A percentile compares a stretch with the other conserved stretches of the same genome.
These are phyloP conservation scores for Geosmithia putterillii DNA, from an alignment of 2,329 filamentous ascomycete species.

Conservation along the genomic window DNA sequence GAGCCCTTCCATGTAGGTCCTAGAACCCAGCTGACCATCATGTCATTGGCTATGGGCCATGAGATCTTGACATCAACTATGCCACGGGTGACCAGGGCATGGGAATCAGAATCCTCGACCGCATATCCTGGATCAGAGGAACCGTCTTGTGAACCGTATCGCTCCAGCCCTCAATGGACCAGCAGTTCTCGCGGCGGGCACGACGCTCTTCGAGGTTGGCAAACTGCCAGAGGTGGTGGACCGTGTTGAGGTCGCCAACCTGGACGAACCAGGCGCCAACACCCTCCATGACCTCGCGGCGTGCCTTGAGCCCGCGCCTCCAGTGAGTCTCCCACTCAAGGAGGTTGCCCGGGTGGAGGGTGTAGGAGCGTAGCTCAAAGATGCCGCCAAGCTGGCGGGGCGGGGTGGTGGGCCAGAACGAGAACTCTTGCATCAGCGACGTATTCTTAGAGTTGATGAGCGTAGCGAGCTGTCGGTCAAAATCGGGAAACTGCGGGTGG, in stretches of 20 bases:
- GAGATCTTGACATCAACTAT: constrained; percentile 34
- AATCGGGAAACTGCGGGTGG: constrained; percentile 73
- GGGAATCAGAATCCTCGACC: constrained; percentile 82
- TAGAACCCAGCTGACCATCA: neutral
- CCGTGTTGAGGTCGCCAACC: constrained; percentile 93
- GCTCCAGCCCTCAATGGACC: constrained; percentile 89
- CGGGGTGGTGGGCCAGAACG: constrained; percentile 94
- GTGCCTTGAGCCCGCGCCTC: constrained; percentile 80
- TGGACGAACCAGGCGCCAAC: constrained; percentile 98
- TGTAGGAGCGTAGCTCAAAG: constrained; percentile 95
- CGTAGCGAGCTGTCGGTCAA: constrained; percentile 74
- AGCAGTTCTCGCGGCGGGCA: constrained; percentile 82
- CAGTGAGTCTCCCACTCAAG: constrained; percentile 99
- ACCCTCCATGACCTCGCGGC: constrained; percentile 95
- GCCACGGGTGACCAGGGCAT: constrained; percentile 95
- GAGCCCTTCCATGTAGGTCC: too few species aligned
- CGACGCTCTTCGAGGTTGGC: constrained; percentile 92
- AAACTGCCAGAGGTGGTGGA: constrained; percentile 98
- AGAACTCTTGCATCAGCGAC: constrained; percentile 98
- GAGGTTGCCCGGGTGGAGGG: constrained; percentile 86
- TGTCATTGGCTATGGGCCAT: too few species aligned
- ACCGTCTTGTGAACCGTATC: constrained; percentile 98
- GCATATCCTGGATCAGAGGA: constrained; percentile 92
- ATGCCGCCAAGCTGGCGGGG: constrained; percentile 83
- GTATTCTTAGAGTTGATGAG: constrained; percentile 75